Evolutionary conservation across 73 alveolate species (phyloP).

Genomic region (Breviolum minutum): DNA sequence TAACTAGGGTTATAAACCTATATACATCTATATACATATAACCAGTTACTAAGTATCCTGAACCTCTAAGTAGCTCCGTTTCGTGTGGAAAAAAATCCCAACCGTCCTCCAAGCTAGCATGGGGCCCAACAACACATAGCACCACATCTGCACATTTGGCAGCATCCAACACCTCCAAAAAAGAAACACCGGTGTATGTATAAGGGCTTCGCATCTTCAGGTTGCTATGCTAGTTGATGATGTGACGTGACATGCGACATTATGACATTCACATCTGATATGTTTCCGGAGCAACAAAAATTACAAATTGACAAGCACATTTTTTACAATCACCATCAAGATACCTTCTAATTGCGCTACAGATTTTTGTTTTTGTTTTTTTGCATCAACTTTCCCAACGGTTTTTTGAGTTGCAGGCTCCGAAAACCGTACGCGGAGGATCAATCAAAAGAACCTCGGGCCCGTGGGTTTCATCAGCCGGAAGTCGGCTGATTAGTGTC

Average conservation of each 20-base stretch:
- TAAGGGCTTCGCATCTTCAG: not conserved
- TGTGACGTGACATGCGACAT: not conserved
- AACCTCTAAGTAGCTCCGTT: too few relatives aligned
- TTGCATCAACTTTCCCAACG: not conserved
- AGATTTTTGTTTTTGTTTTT: too few relatives aligned
- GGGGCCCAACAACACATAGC: conserved; percentile 71
- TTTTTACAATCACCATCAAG: too few relatives aligned
- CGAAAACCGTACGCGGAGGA: conserved; percentile 67
- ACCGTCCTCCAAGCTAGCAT: conserved; percentile 69
- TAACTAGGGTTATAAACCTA: too few relatives aligned
- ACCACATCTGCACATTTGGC: conserved; percentile 83
- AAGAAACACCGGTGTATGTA: not conserved
- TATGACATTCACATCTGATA: too few relatives aligned
- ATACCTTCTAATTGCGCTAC: too few relatives aligned
- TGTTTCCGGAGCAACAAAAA: not conserved
- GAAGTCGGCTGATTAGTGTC: too few relatives aligned
- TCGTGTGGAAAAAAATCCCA: not conserved
- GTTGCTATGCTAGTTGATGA: not conserved
- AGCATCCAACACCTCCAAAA: conserved; percentile 46
- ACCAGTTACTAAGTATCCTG: too few relatives aligned
- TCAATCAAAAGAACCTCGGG: conserved; percentile 42
- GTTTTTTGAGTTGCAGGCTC: not conserved
- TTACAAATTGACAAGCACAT: too few relatives aligned
- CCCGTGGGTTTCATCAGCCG: not conserved
- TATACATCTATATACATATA: too few relatives aligned